Percentiles rank a stretch among this genome's conserved stretches.
Conservation (phyloP, 805 yeast genomes). For the Teunomyces barrocoloradensis region DNA sequence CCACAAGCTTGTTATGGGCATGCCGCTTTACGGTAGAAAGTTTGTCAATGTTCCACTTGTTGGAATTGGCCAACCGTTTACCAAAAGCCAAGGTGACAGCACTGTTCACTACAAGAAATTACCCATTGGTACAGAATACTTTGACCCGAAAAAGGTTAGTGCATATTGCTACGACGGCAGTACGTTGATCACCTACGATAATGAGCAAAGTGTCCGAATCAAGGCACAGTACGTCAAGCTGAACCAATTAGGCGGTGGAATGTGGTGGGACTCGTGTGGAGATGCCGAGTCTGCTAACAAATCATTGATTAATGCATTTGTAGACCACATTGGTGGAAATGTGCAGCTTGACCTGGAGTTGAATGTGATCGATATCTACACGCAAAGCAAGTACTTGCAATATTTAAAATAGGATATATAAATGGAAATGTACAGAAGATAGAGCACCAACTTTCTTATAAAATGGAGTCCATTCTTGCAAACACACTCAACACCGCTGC, state of each 20-base stretch:
- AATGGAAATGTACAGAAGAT: not conserved
- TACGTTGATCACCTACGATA: slow-evolving; percentile 57
- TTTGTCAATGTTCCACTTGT: slow-evolving; percentile 28
- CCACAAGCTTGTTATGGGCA: slow-evolving; percentile 67
- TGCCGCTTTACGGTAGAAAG: slow-evolving; percentile 77
- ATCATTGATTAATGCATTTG: slow-evolving; percentile 48
- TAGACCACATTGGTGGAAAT: slow-evolving; percentile 32
- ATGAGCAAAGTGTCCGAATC: slow-evolving; percentile 42
- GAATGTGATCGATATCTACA: slow-evolving; percentile 15
- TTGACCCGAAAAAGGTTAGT: slow-evolving; percentile 50
- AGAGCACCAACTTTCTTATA: slow-evolving; percentile 35
- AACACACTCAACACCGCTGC: slow-evolving; percentile 92
- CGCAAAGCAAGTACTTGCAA: slow-evolving; percentile 13
- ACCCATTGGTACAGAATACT: slow-evolving; percentile 49
- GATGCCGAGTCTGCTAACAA: slow-evolving; percentile 41
- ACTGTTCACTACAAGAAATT: slow-evolving; percentile 56
- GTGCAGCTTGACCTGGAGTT: slow-evolving; percentile 13
- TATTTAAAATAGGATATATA: slow-evolving; percentile 22
- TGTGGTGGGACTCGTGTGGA: slow-evolving; percentile 95
- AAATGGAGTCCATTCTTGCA: slow-evolving; percentile 86
- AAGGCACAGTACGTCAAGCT: slow-evolving; percentile 61
- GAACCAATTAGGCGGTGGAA: slow-evolving; percentile 69
- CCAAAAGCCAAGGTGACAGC: slow-evolving; percentile 15
- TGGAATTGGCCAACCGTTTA: slow-evolving; percentile 44
- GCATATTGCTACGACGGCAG: slow-evolving; percentile 26